These are phyloP conservation scores for Inga oerstediana DNA, from an alignment of 306 rosid species.

Conservation along the genomic window DNA sequence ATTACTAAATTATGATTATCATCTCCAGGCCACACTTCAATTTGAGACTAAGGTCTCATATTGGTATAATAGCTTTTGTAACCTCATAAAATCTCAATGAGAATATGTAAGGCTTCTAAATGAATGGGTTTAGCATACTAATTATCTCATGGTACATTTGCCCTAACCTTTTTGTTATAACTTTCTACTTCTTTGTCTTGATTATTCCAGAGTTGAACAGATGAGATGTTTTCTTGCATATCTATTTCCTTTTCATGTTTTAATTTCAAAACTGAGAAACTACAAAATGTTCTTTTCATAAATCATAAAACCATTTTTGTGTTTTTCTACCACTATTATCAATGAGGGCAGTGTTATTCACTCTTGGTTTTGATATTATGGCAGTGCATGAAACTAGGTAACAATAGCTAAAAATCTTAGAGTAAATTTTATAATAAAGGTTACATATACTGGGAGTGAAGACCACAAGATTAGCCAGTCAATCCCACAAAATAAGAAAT, in stretches of 20 bases:
- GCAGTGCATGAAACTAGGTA: not conserved
- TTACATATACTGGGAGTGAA: not conserved
- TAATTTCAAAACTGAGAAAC: not conserved
- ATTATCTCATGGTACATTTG: conserved; percentile 57
- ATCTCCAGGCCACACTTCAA: conserved; percentile 74
- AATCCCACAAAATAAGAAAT: no score
- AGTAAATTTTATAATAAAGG: not conserved
- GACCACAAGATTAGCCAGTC: not conserved
- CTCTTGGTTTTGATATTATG: not conserved
- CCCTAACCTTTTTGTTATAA: conserved; percentile 13
- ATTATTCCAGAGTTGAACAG: not conserved
- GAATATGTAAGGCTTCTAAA: conserved; percentile 48
- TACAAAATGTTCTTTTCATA: conserved; percentile 1
- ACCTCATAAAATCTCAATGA: conserved; percentile 69
- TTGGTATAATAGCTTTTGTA: conserved; percentile 78
- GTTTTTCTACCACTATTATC: not conserved
- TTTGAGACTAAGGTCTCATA: conserved; percentile 66
- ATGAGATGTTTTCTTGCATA: conserved; percentile 16
- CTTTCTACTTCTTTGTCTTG: not conserved
- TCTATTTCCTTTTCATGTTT: not conserved
- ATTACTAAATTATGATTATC: conserved; percentile 60
- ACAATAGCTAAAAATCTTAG: no score
- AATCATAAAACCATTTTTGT: not conserved
- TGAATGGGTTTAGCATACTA: conserved; percentile 67
- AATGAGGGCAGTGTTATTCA: not conserved